phyloP scores from a whole-genome alignment of 768 basidiomycete genomes.

The Pleurotus sapidus region DNA sequence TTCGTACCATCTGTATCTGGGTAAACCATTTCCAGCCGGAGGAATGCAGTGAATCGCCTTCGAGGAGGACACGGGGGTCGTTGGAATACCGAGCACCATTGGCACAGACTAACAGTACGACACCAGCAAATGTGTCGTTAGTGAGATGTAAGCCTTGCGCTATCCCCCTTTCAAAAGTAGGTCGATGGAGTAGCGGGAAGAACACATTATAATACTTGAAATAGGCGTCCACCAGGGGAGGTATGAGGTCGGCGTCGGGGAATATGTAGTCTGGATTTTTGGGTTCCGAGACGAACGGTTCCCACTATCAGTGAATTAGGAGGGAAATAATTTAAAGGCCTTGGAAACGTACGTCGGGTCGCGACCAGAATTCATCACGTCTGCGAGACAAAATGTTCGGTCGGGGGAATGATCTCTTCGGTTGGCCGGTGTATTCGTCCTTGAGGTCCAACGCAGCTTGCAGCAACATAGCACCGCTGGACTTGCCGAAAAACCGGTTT shows the following conservation, averaged over 20 bases:
- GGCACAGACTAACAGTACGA: constrained; percentile 44
- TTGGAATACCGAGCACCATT: constrained; percentile 38
- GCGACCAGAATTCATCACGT: constrained; percentile 49
- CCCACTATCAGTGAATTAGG: constrained; percentile 26
- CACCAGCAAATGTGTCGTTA: constrained; percentile 43
- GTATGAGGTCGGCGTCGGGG: constrained; percentile 53
- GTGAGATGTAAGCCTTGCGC: constrained; percentile 45
- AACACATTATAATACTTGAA: constrained; percentile 55
- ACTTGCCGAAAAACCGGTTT: constrained; percentile 47
- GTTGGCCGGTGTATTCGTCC: constrained; percentile 42
- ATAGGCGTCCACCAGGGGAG: constrained; percentile 58
- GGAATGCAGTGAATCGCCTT: constrained; percentile 34
- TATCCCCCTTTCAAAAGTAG: constrained; percentile 58
- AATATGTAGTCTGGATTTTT: constrained; percentile 34
- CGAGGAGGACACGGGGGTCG: constrained; percentile 57
- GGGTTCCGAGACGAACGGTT: constrained; percentile 18
- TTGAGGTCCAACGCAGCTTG: constrained; percentile 58
- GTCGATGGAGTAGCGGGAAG: constrained; percentile 70
- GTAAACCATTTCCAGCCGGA: constrained; percentile 67
- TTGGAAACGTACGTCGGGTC: constrained; percentile 35
- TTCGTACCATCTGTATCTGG: constrained; percentile 62
- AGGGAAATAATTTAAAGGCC: neutral
- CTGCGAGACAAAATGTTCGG: constrained; percentile 22
- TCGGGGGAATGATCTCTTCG: constrained; percentile 19
- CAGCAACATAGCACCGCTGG: constrained; percentile 50